Evolutionary conservation across 2,329 filamentous ascomycete genomes (phyloP).

Genomic region (Neofusicoccum kwambonambiense): DNA sequence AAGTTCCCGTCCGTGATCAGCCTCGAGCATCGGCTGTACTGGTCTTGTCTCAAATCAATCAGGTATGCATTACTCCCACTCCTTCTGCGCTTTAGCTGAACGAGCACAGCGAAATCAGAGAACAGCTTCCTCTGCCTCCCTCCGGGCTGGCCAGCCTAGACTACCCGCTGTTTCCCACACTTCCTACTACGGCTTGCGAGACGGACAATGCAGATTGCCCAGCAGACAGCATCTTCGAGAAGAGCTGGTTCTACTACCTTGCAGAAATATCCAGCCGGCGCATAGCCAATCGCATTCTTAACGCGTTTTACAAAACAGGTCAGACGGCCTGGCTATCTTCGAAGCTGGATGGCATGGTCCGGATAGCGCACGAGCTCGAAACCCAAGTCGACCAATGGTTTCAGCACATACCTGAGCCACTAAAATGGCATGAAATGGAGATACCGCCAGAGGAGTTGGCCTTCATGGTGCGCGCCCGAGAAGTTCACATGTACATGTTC

Average conservation of each 20-base stretch:
- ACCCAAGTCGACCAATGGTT: slow-evolving; percentile 20
- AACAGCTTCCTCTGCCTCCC: slow-evolving; percentile 23
- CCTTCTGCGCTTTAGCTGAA: not conserved
- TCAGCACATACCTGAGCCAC: not conserved
- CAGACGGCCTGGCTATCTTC: slow-evolving; percentile 24
- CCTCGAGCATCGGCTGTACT: slow-evolving; percentile 33
- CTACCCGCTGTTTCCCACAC: slow-evolving; percentile 33
- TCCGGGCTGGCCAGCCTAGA: slow-evolving; percentile 26
- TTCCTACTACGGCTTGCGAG: slow-evolving; percentile 21
- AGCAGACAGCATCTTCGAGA: not conserved
- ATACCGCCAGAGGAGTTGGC: slow-evolving; percentile 26
- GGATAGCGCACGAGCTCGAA: slow-evolving; percentile 20
- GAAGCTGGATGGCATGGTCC: slow-evolving; percentile 11
- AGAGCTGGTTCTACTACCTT: slow-evolving; percentile 33
- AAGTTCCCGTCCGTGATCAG: slow-evolving; percentile 9
- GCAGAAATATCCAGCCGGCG: slow-evolving; percentile 31
- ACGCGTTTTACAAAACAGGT: slow-evolving; percentile 20
- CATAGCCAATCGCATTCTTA: slow-evolving; percentile 22
- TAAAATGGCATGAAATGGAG: slow-evolving; percentile 17
- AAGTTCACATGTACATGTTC: slow-evolving; percentile 24
- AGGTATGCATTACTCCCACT: slow-evolving; percentile 21
- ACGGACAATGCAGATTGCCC: slow-evolving; percentile 24
- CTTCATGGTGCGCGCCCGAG: slow-evolving; percentile 21
- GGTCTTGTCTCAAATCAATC: slow-evolving; percentile 37
- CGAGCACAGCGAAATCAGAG: slow-evolving; percentile 21